Evolutionary conservation across 371 early-diverging fungal genomes (phyloP).

Genomic region (Syncephalis fuscata): DNA sequence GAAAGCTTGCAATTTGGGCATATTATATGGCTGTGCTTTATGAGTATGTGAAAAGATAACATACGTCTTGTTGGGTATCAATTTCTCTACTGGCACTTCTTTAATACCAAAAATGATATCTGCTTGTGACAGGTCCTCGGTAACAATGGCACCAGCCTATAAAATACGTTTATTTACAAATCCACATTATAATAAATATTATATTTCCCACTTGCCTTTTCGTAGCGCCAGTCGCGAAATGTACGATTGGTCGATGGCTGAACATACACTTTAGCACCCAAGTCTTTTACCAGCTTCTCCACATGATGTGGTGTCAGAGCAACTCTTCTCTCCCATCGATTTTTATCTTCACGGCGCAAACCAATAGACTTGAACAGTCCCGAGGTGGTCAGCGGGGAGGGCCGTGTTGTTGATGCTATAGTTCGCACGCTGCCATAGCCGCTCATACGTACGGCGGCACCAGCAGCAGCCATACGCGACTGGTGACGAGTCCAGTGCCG

Average conservation of each 20-base stretch:
- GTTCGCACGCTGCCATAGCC: too few relatives aligned
- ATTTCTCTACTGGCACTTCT: constrained; percentile 73
- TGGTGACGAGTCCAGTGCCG: too few relatives aligned
- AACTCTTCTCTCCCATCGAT: constrained; percentile 88
- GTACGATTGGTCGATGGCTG: constrained; percentile 88
- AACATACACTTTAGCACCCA: constrained; percentile 64
- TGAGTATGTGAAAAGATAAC: constrained; percentile 94
- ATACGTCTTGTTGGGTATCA: constrained; percentile 81
- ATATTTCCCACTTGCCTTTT: constrained; percentile 24
- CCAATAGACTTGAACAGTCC: constrained; percentile 31
- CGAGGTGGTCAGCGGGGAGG: too few relatives aligned
- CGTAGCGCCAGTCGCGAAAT: constrained; percentile 64
- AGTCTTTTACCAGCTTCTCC: constrained; percentile 54
- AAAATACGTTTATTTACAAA: not conserved
- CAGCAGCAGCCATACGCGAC: too few relatives aligned
- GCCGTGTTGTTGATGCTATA: too few relatives aligned
- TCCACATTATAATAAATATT: not conserved
- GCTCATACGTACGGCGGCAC: too few relatives aligned
- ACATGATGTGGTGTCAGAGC: constrained; percentile 72
- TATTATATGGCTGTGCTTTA: constrained; percentile 88
- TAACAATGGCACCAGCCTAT: constrained; percentile 72
- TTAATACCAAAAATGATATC: constrained; percentile 94
- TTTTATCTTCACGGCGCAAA: constrained; percentile 88
- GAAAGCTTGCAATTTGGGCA: constrained; percentile 72
- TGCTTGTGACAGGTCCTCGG: constrained; percentile 74